Base-by-base conservation (phyloP, 2,329 filamentous ascomycete genomes). In the Pyrenochaeta sp. region DNA sequence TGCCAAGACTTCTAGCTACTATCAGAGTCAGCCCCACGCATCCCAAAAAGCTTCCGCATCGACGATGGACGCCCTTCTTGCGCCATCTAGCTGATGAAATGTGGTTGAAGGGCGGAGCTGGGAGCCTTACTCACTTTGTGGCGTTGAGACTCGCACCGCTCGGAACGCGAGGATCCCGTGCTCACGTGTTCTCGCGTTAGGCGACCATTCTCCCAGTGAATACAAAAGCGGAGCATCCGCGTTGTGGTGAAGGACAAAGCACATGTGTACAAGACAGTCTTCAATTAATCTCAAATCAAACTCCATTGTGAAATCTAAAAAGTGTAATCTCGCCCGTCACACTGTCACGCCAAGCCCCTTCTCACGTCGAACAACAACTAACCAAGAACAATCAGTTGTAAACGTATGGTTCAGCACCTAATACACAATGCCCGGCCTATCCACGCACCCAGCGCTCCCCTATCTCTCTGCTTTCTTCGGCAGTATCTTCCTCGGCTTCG, bases 401-500 rank as follows among this genome's bases (percentile, higher is more conserved):
- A 13, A 3, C 9, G 8, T 36, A 36, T 10, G 6, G 5, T 13
- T 36, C 34, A 36, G 8, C 34, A 15, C 13, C 34, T 2, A 10
- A 32, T 46, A 15, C 44, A n/a, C 44, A 30, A 32, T 32, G 27
- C 44, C 44, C 9, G 25, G 44, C 4, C 28, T 64, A 39, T 59
- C 61, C 2, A 19, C 36, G n/a, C 52, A 52, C 42, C 59, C 59
- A 24, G 22, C 42, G 19, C 61, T 72, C 13, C 56, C 37, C 43
- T 59, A 59, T 52, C 10, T 64, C 24, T 59, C 67, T 30, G 56
- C 59, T 30, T 34, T 71, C 57, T 73, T 75, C 58, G 68, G 62
- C 45, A 59, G 61, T 40, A 66, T 77, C 34, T 69, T 65, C 55
- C 62, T 79, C 9, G 70, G 64, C 40, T 79, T 80, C 59, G 79